A percentile compares a stretch with the other conserved stretches of the same genome.
phyloP scores from a whole-genome alignment of 1,139 yeast species.

The Protomyces inouyei region DNA sequence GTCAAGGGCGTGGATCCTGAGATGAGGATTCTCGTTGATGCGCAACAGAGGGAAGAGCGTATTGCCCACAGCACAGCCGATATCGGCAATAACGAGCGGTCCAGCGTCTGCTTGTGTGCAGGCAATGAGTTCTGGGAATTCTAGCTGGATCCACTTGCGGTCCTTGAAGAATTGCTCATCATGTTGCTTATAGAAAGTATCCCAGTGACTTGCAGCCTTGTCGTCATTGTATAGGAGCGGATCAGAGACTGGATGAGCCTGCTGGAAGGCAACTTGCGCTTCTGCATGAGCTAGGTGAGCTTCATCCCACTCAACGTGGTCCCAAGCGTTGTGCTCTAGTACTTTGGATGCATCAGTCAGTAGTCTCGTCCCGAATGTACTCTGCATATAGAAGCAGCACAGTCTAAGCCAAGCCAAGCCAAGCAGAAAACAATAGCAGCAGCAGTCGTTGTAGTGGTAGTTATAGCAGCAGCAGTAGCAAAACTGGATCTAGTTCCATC shows the following conservation, averaged over 20 bases:
- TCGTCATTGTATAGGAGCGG: slow-evolving; percentile 58
- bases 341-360: slow-evolving; percentile 67
- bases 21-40: slow-evolving; percentile 72
- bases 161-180: slow-evolving; percentile 92
- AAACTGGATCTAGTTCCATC: background rate
- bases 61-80: slow-evolving; percentile 99
- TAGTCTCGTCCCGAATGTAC: slow-evolving; percentile 73
- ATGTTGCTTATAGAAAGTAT: slow-evolving; percentile 83
- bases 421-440: too few relatives aligned
- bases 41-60: slow-evolving; percentile 84
- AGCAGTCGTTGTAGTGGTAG: too few relatives aligned
- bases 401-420: too few relatives aligned
- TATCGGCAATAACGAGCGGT: slow-evolving; percentile 72
- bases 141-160: slow-evolving; percentile 91
- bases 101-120: slow-evolving; percentile 52
- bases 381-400: background rate
- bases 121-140: slow-evolving; percentile 78
- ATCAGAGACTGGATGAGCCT: slow-evolving; percentile 65
- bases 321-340: slow-evolving; percentile 95
- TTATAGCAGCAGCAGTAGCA: too few relatives aligned
- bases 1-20: slow-evolving; percentile 79
- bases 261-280: slow-evolving; percentile 67
- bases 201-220: slow-evolving; percentile 89
- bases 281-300: slow-evolving; percentile 76
- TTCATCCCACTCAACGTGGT: slow-evolving; percentile 96